phyloP scores from a whole-genome alignment of 1,139 yeast species.

The Taphrina populina region DNA sequence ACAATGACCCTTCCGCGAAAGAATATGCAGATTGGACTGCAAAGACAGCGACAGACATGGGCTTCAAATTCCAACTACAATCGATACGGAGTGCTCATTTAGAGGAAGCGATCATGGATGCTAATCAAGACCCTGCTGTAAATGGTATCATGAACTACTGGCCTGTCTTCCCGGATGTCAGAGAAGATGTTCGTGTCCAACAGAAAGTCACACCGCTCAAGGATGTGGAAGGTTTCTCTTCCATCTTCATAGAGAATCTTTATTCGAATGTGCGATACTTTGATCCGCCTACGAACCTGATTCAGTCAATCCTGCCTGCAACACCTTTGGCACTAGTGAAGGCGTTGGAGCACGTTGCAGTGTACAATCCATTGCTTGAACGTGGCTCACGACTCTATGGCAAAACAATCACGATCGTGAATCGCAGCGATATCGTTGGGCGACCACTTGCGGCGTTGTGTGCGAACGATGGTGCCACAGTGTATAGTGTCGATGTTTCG shows the following conservation, averaged over 20 bases:
- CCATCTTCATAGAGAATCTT: slow-evolving; percentile 85
- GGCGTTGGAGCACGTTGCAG: slow-evolving; percentile 83
- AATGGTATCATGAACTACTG: slow-evolving; percentile 97
- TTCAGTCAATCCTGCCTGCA: slow-evolving; percentile 86
- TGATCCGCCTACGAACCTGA: slow-evolving; percentile 59
- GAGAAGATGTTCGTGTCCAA: slow-evolving; percentile 92
- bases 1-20: slow-evolving; percentile 88
- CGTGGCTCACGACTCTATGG: slow-evolving; percentile 93
- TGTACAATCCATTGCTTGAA: slow-evolving; percentile 74
- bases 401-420: slow-evolving; percentile 82
- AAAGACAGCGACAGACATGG: slow-evolving; percentile 80
- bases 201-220: slow-evolving; percentile 82
- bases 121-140: slow-evolving; percentile 71
- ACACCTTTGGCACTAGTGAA: slow-evolving; percentile 94
- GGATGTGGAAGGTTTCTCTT: slow-evolving; percentile 94
- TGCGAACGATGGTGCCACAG: slow-evolving; percentile 97
- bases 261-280: slow-evolving; percentile 86
- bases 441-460: slow-evolving; percentile 92
- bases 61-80: slow-evolving; percentile 78
- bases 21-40: slow-evolving; percentile 97
- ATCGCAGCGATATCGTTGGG: slow-evolving; percentile 94
- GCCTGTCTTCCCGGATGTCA: slow-evolving; percentile 85
- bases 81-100: slow-evolving; percentile 74
- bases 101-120: slow-evolving; percentile 77
- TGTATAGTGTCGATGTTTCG: slow-evolving; percentile 83